Evolutionary conservation across 768 basidiomycete genomes (phyloP), one percentile per base, ranked within the genome.

Genomic region (Hericium rajendrae): DNA sequence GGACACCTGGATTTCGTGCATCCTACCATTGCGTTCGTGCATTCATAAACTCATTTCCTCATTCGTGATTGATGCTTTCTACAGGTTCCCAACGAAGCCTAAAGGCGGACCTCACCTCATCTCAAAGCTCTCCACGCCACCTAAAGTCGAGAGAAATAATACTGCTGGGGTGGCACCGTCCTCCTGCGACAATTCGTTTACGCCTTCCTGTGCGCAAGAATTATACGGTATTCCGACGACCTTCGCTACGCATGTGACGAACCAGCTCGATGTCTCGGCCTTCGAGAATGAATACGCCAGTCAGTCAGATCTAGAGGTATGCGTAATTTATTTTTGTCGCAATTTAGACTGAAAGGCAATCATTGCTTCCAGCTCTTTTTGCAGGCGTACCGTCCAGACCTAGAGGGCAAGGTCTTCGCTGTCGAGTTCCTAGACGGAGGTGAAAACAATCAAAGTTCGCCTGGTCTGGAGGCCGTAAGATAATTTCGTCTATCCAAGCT

Each of bases 211-310:
- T 38, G 48, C 73, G 8, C 69, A 72, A 51, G 69, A 67, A 11
- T 51, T 73, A 5, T 74, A 72, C 60, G 68, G 69, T 16, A 69
- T 75, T 48, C 71, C 73, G 1, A 62, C 68, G 16, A 68, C 72
- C 1, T 52, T 62, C 1, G 69, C 69, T 2, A 68, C 64, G 0
- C 51, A 67, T 18, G 4, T 48, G 8, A 50, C 60, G 13, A 70
- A 69, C 58, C 50, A 49, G 50, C 61, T 74, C 39, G 68, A 53
- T 15, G 72, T 73, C 50, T 64, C 67, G 20, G 73, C 71, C 26
- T 69, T 66, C 58, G 64, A 69, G 38, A 58, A 68, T 0, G 59
- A 67, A 54, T 71, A 63, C 38, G 69, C 70, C 11, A 68, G 71
- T 55, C 26, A 62, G 12, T 59, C 60, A 12, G 71, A 73, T 53